phyloP scores from a whole-genome alignment of 2,329 filamentous ascomycete genomes.

The Catunica adiposa region DNA sequence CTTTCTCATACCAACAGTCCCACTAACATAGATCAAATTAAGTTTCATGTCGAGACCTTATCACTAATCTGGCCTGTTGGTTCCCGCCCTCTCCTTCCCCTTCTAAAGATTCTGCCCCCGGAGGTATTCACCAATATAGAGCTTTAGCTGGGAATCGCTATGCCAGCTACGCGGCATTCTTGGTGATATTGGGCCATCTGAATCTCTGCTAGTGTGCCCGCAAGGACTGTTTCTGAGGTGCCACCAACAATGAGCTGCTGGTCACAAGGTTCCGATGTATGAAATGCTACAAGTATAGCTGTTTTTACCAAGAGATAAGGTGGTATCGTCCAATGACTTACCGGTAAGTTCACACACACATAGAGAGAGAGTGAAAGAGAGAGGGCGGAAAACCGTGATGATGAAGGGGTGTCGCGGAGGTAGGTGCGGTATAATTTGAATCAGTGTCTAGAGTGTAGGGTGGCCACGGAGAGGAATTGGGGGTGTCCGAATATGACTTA shows the following conservation, averaged over 20 bases:
- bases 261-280: slow-evolving; percentile 49
- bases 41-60: no score
- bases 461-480: neutral
- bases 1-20: no score
- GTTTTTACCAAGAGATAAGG: slow-evolving; percentile 1
- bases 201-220: slow-evolving; percentile 60
- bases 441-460: neutral
- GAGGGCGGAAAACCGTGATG: neutral
- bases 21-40: no score
- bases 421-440: neutral
- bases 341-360: neutral
- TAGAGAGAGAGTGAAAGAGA: no score
- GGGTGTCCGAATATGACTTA: slow-evolving; percentile 5
- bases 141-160: neutral
- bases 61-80: no score
- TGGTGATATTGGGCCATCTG: slow-evolving; percentile 34
- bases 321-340: slow-evolving; percentile 7
- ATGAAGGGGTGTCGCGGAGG: neutral
- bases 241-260: slow-evolving; percentile 50
- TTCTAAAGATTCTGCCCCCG: neutral
- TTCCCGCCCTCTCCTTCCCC: neutral
- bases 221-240: slow-evolving; percentile 49
- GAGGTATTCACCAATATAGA: slow-evolving; percentile 5
- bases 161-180: neutral
- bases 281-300: slow-evolving; percentile 17